Conservation (phyloP, 371 early-diverging fungal genomes). For the Coemansia sp. region DNA sequence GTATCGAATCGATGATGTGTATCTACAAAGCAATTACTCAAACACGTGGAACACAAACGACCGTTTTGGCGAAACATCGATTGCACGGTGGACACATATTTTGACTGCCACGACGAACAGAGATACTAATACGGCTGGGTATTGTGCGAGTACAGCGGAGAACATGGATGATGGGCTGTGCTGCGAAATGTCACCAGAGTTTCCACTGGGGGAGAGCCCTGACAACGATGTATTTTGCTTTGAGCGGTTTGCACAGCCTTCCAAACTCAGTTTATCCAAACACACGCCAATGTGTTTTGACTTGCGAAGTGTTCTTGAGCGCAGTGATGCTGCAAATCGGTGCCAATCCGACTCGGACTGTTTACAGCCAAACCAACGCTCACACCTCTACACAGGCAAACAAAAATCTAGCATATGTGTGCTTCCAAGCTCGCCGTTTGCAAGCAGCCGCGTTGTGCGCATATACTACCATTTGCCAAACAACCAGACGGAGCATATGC, state of each 20-base stretch:
- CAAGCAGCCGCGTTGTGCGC: conserved; percentile 27
- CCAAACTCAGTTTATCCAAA: no score
- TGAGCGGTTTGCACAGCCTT: conserved; percentile 5
- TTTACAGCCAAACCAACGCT: background rate
- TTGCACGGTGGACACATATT: conserved; percentile 31
- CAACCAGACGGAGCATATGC: background rate
- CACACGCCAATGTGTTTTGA: conserved; percentile 30
- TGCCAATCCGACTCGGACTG: conserved; percentile 27
- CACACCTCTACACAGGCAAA: background rate
- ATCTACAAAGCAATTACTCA: background rate
- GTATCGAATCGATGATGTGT: conserved; percentile 32
- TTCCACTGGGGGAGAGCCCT: conserved; percentile 44
- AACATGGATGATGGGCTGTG: conserved; percentile 42
- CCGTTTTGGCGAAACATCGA: conserved; percentile 11
- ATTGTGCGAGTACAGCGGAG: conserved; percentile 13
- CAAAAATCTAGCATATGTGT: conserved; percentile 13
- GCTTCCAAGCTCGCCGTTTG: conserved; percentile 32
- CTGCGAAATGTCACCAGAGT: conserved; percentile 38
- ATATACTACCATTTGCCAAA: conserved; percentile 10
- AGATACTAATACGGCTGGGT: conserved; percentile 16
- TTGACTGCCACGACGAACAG: conserved; percentile 21
- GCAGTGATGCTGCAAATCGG: conserved; percentile 4
- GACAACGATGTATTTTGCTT: conserved; percentile 34
- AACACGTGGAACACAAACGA: background rate
- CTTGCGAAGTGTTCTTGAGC: conserved; percentile 16